phyloP scores from a whole-genome alignment of 2,329 filamentous ascomycete species.

The Herpotrichia juniperi region DNA sequence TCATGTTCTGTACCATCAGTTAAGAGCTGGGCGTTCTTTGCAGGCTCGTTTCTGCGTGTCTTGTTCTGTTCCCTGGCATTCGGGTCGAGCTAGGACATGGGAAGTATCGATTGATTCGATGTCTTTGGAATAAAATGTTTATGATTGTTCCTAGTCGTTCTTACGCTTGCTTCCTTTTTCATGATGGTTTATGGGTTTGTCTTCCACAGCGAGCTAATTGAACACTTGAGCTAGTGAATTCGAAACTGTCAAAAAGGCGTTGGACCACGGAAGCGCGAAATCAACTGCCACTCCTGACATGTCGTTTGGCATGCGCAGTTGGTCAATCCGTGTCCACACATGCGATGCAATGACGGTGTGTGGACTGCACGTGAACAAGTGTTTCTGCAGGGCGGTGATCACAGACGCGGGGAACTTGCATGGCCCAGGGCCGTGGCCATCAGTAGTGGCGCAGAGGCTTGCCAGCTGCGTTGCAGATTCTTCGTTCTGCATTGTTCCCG shows the following conservation, averaged over 20 bases:
- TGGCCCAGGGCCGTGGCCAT: neutral
- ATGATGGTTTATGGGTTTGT: too few relatives aligned
- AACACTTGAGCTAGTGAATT: too few relatives aligned
- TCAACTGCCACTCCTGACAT: too few relatives aligned
- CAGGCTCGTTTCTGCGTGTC: constrained; percentile 1
- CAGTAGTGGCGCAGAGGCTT: constrained; percentile 6
- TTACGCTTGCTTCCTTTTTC: too few relatives aligned
- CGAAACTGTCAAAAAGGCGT: too few relatives aligned
- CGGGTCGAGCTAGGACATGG: neutral
- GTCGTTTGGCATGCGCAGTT: too few relatives aligned
- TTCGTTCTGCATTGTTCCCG: constrained; percentile 1
- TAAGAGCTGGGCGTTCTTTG: constrained; percentile 36
- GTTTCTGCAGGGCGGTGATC: neutral
- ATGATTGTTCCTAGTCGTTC: too few relatives aligned
- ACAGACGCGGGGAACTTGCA: constrained; percentile 3
- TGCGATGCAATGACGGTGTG: neutral
- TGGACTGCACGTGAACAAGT: neutral
- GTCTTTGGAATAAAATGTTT: too few relatives aligned
- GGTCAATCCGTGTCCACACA: neutral
- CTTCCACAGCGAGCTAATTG: too few relatives aligned
- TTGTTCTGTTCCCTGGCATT: neutral
- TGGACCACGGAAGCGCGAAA: too few relatives aligned
- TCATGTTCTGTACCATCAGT: constrained; percentile 32
- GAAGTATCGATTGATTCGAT: constrained; percentile 2
- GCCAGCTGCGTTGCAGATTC: constrained; percentile 8